A percentile compares a stretch with the other conserved stretches of the same genome.
Conservation (phyloP, 805 yeast genomes). For the Cyberlindnera maclurae region DNA sequence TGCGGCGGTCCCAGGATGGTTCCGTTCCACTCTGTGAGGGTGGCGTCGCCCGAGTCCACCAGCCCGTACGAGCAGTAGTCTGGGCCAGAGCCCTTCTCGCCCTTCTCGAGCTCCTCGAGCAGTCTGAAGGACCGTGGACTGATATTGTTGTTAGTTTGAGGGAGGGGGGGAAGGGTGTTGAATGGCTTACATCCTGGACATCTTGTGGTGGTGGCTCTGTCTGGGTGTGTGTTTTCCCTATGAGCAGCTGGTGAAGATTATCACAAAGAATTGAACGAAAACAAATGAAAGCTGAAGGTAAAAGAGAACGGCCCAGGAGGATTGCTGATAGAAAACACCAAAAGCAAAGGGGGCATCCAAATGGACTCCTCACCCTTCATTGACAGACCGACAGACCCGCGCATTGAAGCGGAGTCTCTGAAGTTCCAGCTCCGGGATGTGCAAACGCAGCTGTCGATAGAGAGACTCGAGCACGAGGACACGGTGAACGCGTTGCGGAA, state of each 20-base stretch:
- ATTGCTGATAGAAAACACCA: too few species aligned
- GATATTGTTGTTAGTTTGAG: background rate
- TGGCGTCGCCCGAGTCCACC: slow-evolving; percentile 81
- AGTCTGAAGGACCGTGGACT: slow-evolving; percentile 93
- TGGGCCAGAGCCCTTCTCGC: slow-evolving; percentile 95
- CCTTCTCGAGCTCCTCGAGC: slow-evolving; percentile 93
- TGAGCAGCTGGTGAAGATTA: too few species aligned
- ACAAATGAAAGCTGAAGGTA: too few species aligned
- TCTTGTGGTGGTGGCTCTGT: slow-evolving; percentile 1
- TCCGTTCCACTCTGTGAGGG: slow-evolving; percentile 96
- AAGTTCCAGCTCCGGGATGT: slow-evolving; percentile 32
- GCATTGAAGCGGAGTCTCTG: slow-evolving; percentile 22
- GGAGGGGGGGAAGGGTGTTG: too few species aligned
- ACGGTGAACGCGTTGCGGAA: slow-evolving; percentile 24
- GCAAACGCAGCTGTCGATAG: slow-evolving; percentile 33
- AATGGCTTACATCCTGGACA: slow-evolving; percentile 44
- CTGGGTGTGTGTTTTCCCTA: too few species aligned
- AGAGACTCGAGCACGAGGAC: slow-evolving; percentile 26
- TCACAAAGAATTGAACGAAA: too few species aligned
- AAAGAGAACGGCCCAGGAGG: too few species aligned
- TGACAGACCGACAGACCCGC: slow-evolving; percentile 24
- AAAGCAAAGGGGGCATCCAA: background rate
- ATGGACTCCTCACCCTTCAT: slow-evolving; percentile 30
- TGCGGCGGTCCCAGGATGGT: slow-evolving; percentile 98
- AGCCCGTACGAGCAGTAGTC: slow-evolving; percentile 96